phyloP scores from a whole-genome alignment of 208 protist genomes.

The Trypanosoma rangeli region DNA sequence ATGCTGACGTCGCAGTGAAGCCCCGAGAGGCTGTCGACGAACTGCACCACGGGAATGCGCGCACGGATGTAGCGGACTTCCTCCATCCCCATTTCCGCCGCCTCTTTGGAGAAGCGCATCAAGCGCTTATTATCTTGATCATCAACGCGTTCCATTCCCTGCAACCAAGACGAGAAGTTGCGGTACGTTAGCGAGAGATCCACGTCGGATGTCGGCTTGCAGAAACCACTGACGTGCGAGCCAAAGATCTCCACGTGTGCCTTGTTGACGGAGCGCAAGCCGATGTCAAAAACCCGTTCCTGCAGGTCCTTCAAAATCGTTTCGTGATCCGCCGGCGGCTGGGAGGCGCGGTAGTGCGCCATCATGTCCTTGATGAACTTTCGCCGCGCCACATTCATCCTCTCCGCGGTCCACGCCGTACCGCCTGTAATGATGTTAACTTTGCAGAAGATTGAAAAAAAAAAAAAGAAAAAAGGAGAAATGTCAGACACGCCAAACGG shows the following conservation, averaged over 20 bases:
- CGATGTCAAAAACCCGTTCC: constrained; percentile 64
- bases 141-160: constrained; percentile 54
- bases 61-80: constrained; percentile 76
- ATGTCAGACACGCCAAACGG: too few species aligned
- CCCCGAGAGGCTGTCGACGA: constrained; percentile 67
- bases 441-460: not conserved
- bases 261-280: constrained; percentile 83
- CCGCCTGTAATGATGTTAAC: not conserved
- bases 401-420: not conserved
- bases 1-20: constrained; percentile 88
- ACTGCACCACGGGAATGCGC: constrained; percentile 85
- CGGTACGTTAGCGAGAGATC: constrained; percentile 88
- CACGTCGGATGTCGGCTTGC: constrained; percentile 68
- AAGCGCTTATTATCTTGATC: constrained; percentile 75
- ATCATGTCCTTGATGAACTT: constrained; percentile 80
- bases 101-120: constrained; percentile 74
- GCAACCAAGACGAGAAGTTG: constrained; percentile 86
- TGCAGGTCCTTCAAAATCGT: constrained; percentile 57
- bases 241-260: constrained; percentile 80
- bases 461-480: constrained; percentile 12
- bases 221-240: constrained; percentile 85
- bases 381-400: constrained; percentile 23
- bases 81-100: constrained; percentile 74
- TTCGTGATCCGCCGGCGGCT: constrained; percentile 32
- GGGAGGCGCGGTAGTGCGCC: constrained; percentile 52